Evolutionary conservation across 73 alveolate species (phyloP), one percentile per base, ranked within the genome.

Genomic region (Symbiodinium natans): DNA sequence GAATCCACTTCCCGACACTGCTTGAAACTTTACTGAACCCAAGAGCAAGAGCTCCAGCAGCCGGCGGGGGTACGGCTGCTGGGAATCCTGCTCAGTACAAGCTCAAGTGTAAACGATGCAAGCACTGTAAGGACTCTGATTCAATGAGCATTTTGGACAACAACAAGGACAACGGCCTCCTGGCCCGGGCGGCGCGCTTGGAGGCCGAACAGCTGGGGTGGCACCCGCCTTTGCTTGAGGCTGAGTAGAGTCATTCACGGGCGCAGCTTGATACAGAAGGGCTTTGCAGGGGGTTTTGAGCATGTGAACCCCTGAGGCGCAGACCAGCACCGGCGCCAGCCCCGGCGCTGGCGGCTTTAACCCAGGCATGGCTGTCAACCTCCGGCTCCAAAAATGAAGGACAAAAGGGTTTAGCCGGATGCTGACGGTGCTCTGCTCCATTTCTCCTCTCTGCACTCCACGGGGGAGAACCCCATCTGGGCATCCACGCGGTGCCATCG

Each of bases 51-150:
- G 40, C 59, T 82, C 59, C 63, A 9, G 89, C 75, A 29, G 75
- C 92, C 29, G 92, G 92, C 8, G 92, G 75, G 5, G 71, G 29
- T 34, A 54, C 68, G 39, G 90, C 90, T 82, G 68, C 90, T 13
- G 90, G 71, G 19, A 21, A 29, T 82, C 71, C 31, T 34, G 42
- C 15, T 31, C 68, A 27, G n/a, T n/a, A n/a, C n/a, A n/a, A n/a
- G n/a, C n/a, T n/a, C n/a, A n/a, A n/a, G n/a, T n/a, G n/a, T n/a
- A n/a, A n/a, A n/a, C n/a, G n/a, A n/a, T n/a, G n/a, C n/a, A n/a
- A n/a, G n/a, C n/a, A n/a, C n/a, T n/a, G n/a, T n/a, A n/a, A n/a
- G n/a, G n/a, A n/a, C n/a, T n/a, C n/a, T n/a, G n/a, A n/a, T n/a
- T n/a, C n/a, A n/a, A n/a, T n/a, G n/a, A n/a, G n/a, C n/a, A n/a